These are phyloP conservation scores for Stephanodiscus triporus DNA, from an alignment of 108 stramenopile species.

Conservation along the genomic window DNA sequence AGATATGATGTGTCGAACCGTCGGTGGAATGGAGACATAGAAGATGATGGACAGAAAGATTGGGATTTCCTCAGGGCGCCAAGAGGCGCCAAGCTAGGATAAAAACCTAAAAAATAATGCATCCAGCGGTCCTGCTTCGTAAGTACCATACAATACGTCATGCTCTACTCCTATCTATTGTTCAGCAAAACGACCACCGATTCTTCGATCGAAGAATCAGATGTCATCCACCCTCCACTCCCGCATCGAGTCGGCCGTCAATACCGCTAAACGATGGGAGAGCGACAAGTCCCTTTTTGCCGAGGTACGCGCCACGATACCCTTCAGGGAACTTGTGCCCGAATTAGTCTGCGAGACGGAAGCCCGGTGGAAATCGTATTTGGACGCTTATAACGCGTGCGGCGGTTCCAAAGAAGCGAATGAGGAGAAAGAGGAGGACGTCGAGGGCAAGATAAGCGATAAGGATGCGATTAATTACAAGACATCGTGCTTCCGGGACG, in stretches of 20 bases:
- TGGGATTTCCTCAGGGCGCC: no score
- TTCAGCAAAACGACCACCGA: no score
- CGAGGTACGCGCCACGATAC: constrained; percentile 62
- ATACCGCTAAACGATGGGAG: constrained; percentile 75
- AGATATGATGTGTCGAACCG: no score
- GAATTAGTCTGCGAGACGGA: constrained; percentile 34
- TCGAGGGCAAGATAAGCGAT: background rate
- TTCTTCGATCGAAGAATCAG: background rate
- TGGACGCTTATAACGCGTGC: background rate
- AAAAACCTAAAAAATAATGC: no score
- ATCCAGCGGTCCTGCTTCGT: no score
- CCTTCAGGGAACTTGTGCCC: constrained; percentile 52
- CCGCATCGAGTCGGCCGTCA: constrained; percentile 46
- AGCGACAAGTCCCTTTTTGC: constrained; percentile 47
- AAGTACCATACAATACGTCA: no score
- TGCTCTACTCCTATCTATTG: background rate
- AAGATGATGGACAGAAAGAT: no score
- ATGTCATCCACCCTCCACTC: constrained; percentile 37
- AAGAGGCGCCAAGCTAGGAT: no score
- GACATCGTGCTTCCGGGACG: constrained; percentile 27
- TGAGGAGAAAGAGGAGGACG: background rate
- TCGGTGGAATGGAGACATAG: no score
- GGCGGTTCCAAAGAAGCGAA: background rate
- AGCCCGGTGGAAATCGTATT: constrained; percentile 24
- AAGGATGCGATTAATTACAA: background rate